Evolutionary conservation across 192 early-diverging fungal genomes (phyloP), one percentile per base, ranked within the genome.

Genomic region (Mortierella alpina): DNA sequence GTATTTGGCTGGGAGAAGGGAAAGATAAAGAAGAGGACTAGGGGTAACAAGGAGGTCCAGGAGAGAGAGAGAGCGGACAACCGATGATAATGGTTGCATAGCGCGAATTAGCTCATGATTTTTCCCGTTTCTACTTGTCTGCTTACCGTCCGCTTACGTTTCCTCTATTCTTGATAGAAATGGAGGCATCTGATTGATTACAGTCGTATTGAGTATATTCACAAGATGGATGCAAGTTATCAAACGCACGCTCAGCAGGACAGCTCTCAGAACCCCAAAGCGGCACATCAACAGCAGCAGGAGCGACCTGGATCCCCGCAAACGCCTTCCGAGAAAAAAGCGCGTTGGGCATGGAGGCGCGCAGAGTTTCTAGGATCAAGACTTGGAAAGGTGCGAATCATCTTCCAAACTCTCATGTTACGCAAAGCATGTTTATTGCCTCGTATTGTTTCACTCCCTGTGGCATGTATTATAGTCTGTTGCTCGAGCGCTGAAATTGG

Each of bases 101-200:
- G 31, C 31, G 31, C 31, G 31, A 31, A 31, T 31, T 3, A 31
- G 31, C 31, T 31, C 31, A 31, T 3, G 3, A 31, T 31, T 31
- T 1, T 1, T 31, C 31, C 57, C 39, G 57, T 1, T 23, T 14
- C 54, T 18, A 13, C 6, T 53, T 12, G 22, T n/a, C 23, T 22
- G 17, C 46, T 15, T 20, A 58, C 14, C 45, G 11, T 47, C n/a
- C 18, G 10, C 17, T 4, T 15, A 55, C 17, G 20, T 8, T 6
- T 46, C 4, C 23, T 40, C 31, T 22, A 15, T 69, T 48, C 20
- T 70, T 39, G 31, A 31, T 71, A 79, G 76, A 79, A 79, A 55
- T 79, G 76, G 76, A 71, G 76, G 53, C 58, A 72, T 23, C 20
- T 79, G 49, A 72, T 79, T 45, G 76, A 79, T 7, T 62, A 72